phyloP scores from a whole-genome alignment of 805 yeast species.

The Teunomyces stri region DNA sequence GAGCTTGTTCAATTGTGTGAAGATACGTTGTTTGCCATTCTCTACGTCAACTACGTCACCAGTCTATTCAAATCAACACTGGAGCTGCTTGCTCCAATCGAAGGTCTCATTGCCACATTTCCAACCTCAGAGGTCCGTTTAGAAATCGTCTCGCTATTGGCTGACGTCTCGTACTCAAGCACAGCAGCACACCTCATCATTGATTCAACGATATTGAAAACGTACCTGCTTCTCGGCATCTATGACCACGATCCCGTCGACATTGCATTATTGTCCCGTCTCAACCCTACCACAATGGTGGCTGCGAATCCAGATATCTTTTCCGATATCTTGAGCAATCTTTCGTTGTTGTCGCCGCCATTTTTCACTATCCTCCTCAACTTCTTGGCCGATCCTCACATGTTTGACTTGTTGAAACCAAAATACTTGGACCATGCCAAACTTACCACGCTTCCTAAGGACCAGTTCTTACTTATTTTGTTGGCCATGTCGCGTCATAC shows the following conservation, averaged over 20 bases:
- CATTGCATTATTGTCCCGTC: slow-evolving; percentile 6
- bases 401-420: slow-evolving; percentile 14
- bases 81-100: not conserved
- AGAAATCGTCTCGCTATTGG: slow-evolving; percentile 21
- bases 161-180: slow-evolving; percentile 17
- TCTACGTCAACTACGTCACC: slow-evolving; percentile 24
- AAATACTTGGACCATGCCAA: slow-evolving; percentile 7
- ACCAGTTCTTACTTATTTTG: slow-evolving; percentile 20
- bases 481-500: slow-evolving; percentile 17
- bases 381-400: slow-evolving; percentile 12
- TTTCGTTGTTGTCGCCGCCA: slow-evolving; percentile 15
- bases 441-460: slow-evolving; percentile 18
- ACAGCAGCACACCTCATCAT: slow-evolving; percentile 6
- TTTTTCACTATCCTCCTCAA: slow-evolving; percentile 28
- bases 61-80: slow-evolving; percentile 13
- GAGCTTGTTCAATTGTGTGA: slow-evolving; percentile 13
- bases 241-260: slow-evolving; percentile 16
- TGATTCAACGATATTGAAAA: slow-evolving; percentile 14
- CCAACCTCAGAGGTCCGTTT: slow-evolving; percentile 1
- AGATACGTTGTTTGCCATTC: slow-evolving; percentile 25
- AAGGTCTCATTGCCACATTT: not conserved
- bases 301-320: slow-evolving; percentile 11
- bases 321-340: slow-evolving; percentile 11
- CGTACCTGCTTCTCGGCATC: slow-evolving; percentile 15
- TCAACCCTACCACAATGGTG: slow-evolving; percentile 15